Base-by-base conservation (phyloP, 768 basidiomycete species). In the Lenzites betulinus region DNA sequence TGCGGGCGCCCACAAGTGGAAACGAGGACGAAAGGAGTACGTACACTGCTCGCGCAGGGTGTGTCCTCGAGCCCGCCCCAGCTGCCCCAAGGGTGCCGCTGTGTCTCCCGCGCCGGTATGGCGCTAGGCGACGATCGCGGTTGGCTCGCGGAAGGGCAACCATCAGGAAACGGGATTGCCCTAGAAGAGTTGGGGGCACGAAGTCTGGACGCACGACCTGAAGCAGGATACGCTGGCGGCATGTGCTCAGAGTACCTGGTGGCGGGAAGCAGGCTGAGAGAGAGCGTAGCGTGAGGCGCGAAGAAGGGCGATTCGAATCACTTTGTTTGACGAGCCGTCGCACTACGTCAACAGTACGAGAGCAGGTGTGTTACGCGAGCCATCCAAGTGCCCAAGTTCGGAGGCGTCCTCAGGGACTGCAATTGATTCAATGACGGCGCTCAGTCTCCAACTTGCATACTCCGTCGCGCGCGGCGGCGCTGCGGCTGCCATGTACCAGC, bases 61-160 rank as follows among this genome's bases (percentile, higher is more conserved):
- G n/a, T 43, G 18, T 3, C 42, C n/a, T 20, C n/a, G 18, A 18
- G n/a, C n/a, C n/a, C n/a, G n/a, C n/a, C n/a, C n/a, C 41, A 16
- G 42, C 18, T n/a, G 42, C 44, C 38, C 15, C 38, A 18, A 39
- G 15, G 38, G 18, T 39, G 38, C 22, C n/a, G 3, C 22, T 38
- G 15, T 41, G 8, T 25, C 23, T 7, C 26, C 7, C 18, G 42
- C 23, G 30, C 30, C 6, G 7, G 2, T 35, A 33, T 55, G 54
- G 54, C 54, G 54, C 44, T 55, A 55, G 47, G 54, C 44, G 54
- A 46, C 16, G 43, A 36, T 22, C 38, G 39, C 23, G 25, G 25
- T 26, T 55, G n/a, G 52, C 26, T 36, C 7, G 13, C 7, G 35
- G 13, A 13, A 36, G 35, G 35, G 35, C 35, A 16, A 39, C 38